Evolutionary conservation across 2,329 filamentous ascomycete species (phyloP), one percentile per base, ranked within the genome.

Genomic region (Ophiostoma perfectum): DNA sequence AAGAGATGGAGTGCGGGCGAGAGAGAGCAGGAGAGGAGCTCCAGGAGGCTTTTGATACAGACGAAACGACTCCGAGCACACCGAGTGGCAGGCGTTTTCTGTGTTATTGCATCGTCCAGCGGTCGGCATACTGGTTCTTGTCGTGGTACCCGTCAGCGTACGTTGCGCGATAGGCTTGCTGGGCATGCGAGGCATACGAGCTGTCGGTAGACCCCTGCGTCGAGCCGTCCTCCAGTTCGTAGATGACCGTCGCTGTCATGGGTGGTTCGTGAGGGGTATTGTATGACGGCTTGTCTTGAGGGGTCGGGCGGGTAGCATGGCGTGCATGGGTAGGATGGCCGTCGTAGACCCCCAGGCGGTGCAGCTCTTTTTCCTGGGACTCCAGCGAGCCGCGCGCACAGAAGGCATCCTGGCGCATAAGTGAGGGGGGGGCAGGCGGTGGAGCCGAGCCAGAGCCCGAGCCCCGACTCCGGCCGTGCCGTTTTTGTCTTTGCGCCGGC

Each of bases 221-320:
- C 27, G 55, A 60, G n/a, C 55, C 55, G 55, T 60, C 55, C 5
- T 60, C 55, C 27, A 60, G 55, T 38, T 60, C 55, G 11, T 60
- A 60, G 27, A 60, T 38, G 27, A 27, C 27, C 14, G 27, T 38
- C 27, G 38, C 38, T 27, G 49, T 55, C 2, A 55, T 18, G 49
- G 49, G 49, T 38, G 12, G 27, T 18, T 52, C 4, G 5, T 6
- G 55, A 60, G 2, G 47, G 5, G 47, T 18, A 27, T 27, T 27
- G 27, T 44, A 44, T 12, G 42, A 6, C 42, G 42, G 11, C 42
- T 44, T 6, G 42, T 44, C 11, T n/a, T 27, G 52, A 8, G 7
- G 47, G 18, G 16, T 45, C 42, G 42, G 8, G 42, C 14, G 47
- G 1, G 16, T 52, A 60, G 36, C 36, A 16, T 38, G 14, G 36